Evolutionary conservation across 2,329 filamentous ascomycete species (phyloP).

Genomic region (Trichophyton schoenleinii): DNA sequence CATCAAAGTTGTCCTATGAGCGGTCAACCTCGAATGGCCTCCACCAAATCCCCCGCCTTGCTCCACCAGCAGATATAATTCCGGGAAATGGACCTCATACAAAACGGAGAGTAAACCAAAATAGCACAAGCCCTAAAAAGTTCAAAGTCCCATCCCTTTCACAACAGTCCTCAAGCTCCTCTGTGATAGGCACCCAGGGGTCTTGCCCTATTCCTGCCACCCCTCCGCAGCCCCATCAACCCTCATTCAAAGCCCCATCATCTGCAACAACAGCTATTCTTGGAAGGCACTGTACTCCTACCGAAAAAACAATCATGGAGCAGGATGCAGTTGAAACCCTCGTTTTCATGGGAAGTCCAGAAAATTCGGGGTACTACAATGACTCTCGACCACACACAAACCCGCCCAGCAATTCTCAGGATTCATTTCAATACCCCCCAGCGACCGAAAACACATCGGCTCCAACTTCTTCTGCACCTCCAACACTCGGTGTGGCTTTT

Average conservation of each 20-base stretch:
- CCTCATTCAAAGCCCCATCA: conserved; percentile 18
- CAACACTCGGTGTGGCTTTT: neutral
- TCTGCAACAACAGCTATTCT: conserved; percentile 11
- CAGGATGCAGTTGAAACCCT: conserved; percentile 40
- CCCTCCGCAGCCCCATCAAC: conserved; percentile 19
- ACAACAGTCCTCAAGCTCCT: conserved; percentile 12
- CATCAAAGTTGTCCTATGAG: neutral
- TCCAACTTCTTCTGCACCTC: conserved; percentile 10
- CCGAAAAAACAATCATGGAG: conserved; percentile 36
- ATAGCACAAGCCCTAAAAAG: conserved; percentile 13
- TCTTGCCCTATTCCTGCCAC: conserved; percentile 21
- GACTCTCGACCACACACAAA: conserved; percentile 20
- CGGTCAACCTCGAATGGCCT: conserved; percentile 8
- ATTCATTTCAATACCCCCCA: conserved; percentile 9
- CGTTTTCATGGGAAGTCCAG: conserved; percentile 40
- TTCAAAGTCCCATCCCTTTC: neutral
- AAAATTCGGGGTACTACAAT: conserved; percentile 34
- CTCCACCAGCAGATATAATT: conserved; percentile 34
- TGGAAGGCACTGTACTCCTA: conserved; percentile 25
- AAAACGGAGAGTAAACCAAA: conserved; percentile 29
- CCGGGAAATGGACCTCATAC: conserved; percentile 20
- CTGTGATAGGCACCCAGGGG: conserved; percentile 16
- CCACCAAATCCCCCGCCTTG: conserved; percentile 24
- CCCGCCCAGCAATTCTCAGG: conserved; percentile 8
- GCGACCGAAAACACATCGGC: conserved; percentile 13